Conservation (phyloP, 78 protist species). For the Dictyostelium citrinum region DNA sequence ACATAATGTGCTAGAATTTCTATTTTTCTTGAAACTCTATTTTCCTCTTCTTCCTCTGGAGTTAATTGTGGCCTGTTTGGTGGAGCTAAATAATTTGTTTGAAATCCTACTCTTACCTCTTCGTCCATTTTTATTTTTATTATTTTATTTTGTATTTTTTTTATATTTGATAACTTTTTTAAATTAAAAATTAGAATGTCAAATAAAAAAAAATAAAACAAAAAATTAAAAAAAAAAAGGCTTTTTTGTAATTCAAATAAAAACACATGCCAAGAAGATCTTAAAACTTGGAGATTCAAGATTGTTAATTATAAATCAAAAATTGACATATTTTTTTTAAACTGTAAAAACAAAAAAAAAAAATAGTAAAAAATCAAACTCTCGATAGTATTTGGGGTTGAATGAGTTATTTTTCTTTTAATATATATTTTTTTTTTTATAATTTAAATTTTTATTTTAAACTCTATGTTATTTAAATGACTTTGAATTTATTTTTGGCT, state of each 20-base stretch:
- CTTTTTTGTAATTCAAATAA: neutral
- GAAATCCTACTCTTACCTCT: slow-evolving; percentile 13
- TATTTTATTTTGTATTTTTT: too few species aligned
- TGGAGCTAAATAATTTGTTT: neutral
- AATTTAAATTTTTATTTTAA: neutral
- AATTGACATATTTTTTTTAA: neutral
- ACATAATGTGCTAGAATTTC: neutral
- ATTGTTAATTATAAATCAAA: neutral
- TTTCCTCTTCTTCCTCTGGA: neutral
- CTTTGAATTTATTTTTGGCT: slow-evolving; percentile 59
- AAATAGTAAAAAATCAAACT: neutral
- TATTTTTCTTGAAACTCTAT: neutral
- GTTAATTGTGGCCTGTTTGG: neutral
- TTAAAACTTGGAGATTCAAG: too few species aligned
- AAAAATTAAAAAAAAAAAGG: neutral
- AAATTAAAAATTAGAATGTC: too few species aligned
- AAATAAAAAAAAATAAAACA: neutral
- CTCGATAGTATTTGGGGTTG: neutral
- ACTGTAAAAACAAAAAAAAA: neutral
- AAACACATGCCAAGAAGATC: too few species aligned
- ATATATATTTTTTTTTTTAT: neutral
- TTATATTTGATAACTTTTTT: too few species aligned
- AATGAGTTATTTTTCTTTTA: neutral
- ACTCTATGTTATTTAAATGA: neutral
- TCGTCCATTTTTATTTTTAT: slow-evolving; percentile 57